Percentiles rank a stretch among this genome's conserved stretches.
phyloP scores from a whole-genome alignment of 768 basidiomycete species.

The Mycena polygramma region DNA sequence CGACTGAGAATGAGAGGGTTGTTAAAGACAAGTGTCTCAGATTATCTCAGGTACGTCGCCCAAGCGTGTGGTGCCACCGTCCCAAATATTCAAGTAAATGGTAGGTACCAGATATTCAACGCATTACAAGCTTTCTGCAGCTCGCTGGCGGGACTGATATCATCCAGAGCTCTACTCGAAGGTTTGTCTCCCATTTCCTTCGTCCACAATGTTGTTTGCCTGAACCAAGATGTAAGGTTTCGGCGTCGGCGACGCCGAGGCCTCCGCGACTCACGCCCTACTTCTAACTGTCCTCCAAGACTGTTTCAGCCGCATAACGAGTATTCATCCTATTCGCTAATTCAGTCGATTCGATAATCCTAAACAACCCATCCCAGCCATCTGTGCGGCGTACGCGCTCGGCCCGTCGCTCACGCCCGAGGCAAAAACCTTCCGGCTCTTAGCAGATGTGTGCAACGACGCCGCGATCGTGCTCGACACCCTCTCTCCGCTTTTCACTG shows the following conservation, averaged over 20 bases:
- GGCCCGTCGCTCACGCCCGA: slow-evolving; percentile 78
- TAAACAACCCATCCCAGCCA: slow-evolving; percentile 56
- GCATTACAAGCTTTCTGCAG: slow-evolving; percentile 79
- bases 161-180: slow-evolving; percentile 77
- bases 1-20: not conserved
- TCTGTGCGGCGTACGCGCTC: slow-evolving; percentile 70
- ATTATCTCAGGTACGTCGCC: slow-evolving; percentile 64
- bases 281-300: slow-evolving; percentile 78
- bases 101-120: slow-evolving; percentile 76
- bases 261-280: slow-evolving; percentile 75
- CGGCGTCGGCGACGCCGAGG: slow-evolving; percentile 78
- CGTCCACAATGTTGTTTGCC: not conserved
- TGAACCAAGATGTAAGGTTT: slow-evolving; percentile 56
- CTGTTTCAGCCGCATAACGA: slow-evolving; percentile 71
- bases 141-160: slow-evolving; percentile 71
- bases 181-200: slow-evolving; percentile 50
- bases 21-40: slow-evolving; percentile 43
- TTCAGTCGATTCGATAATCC: not conserved
- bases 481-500: slow-evolving; percentile 67
- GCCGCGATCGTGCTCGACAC: slow-evolving; percentile 70
- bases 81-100: slow-evolving; percentile 21
- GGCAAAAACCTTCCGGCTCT: slow-evolving; percentile 76
- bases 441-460: slow-evolving; percentile 78
- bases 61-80: slow-evolving; percentile 5
- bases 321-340: slow-evolving; percentile 50